These are phyloP conservation scores for Luffa acutangula DNA, from an alignment of 306 rosid genomes.

Conservation along the genomic window DNA sequence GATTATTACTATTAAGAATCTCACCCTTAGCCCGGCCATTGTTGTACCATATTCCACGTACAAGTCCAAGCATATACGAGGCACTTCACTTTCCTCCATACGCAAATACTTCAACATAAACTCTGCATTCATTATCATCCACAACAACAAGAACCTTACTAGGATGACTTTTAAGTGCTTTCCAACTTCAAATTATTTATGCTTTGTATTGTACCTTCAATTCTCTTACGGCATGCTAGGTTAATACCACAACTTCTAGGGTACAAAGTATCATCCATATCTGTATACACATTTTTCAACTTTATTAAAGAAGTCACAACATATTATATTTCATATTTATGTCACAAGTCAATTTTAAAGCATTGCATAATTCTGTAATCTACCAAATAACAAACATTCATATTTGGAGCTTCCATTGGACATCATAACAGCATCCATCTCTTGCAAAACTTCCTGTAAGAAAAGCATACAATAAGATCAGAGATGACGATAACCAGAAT, in stretches of 20 bases:
- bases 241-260: constrained; percentile 72
- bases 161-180: background rate
- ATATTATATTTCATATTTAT: background rate
- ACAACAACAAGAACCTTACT: background rate
- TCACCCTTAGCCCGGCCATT: constrained; percentile 84
- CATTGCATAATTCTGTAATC: constrained; percentile 8
- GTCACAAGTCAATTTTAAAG: background rate
- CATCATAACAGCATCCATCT: constrained; percentile 38
- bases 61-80: constrained; percentile 62
- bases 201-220: constrained; percentile 30
- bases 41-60: constrained; percentile 71
- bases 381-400: constrained; percentile 80
- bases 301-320: background rate
- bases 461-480: background rate
- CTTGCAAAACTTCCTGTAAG: constrained; percentile 23
- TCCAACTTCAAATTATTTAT: background rate
- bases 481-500: too few species aligned
- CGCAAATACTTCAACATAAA: constrained; percentile 55
- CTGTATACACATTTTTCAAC: constrained; percentile 22
- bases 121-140: constrained; percentile 23
- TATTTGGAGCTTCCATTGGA: constrained; percentile 29
- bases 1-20: background rate
- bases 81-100: constrained; percentile 60
- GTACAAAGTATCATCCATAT: constrained; percentile 86
- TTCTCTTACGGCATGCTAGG: constrained; percentile 63